Base-by-base conservation (phyloP, 805 yeast genomes). In the Cyberlindnera bimundalis region DNA sequence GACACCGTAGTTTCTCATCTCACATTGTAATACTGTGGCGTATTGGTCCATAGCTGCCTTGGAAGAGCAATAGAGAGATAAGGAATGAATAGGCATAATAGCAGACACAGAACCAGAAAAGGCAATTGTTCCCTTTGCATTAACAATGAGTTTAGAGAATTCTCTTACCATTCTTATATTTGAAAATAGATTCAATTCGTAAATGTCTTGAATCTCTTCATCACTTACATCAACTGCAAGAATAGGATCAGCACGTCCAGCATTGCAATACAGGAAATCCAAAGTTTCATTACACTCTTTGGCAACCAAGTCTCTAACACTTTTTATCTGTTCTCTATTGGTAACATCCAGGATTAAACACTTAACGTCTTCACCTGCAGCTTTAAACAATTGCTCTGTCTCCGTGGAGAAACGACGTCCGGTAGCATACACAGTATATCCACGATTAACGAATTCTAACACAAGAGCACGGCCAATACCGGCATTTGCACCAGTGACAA, bases 401-500 rank as follows among this genome's bases (percentile, higher is more conserved):
- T 58, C 59, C 13, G 60, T 53, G 0, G 64, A 62, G 35, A 58
- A 58, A 15, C 50, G 37, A 16, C 51, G 26, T 9, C 66, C 66
- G 16, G 66, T 50, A 5, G 69, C 72, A 37, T 60, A 63, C 4
- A 68, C 65, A 18, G 48, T 53, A 51, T 61, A 70, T 0, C 73
- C 74, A 29, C 68, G 59, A n/a, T 52, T 48, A 18, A 68, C 63
- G 33, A 78, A 62, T 47, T 73, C 76, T 15, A 61, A 50, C 6
- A 77, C 66, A 5, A 76, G 51, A 12, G 69, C 68, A 42, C 61
- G 67, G 0, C 84, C 84, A 42, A 79, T 79, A 11, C 84, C 84
- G 0, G 76, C 67, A 1, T 81, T 74, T 4, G 79, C 75, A 7
- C 84, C 84, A 1, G 83, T 76, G 15, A 79, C 73, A 21, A 79